These are phyloP conservation scores for Verticillium klebahnii DNA, from an alignment of 2,329 filamentous ascomycete genomes.

Conservation along the genomic window DNA sequence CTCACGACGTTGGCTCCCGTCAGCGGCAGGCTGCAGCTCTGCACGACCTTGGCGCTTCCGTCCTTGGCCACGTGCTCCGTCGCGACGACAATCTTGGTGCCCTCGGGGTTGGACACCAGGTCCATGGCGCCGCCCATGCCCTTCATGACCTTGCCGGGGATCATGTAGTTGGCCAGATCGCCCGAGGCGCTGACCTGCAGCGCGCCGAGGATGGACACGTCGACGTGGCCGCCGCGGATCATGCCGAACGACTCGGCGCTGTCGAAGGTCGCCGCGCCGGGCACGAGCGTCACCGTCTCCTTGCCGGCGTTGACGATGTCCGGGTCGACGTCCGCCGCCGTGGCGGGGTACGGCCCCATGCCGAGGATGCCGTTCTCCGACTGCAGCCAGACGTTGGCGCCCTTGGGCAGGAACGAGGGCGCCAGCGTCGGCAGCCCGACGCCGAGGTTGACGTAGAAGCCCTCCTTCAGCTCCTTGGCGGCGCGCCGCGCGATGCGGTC, in stretches of 20 bases:
- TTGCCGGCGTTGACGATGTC: constrained; percentile 86
- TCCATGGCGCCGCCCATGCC: constrained; percentile 82
- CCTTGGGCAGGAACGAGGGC: constrained; percentile 65
- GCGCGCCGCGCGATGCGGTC: constrained; percentile 73
- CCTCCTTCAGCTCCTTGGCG: constrained; percentile 75
- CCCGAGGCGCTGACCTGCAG: constrained; percentile 76
- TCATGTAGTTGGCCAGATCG: constrained; percentile 86
- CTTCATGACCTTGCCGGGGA: constrained; percentile 82
- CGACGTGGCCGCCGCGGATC: constrained; percentile 80
- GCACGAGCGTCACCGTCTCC: constrained; percentile 76
- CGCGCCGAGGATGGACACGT: constrained; percentile 78
- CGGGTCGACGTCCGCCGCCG: constrained; percentile 65
- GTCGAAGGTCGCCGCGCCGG: constrained; percentile 74
- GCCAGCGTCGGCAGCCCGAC: constrained; percentile 86
- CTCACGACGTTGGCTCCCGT: constrained; percentile 64
- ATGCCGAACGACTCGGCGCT: constrained; percentile 79
- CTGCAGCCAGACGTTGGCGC: constrained; percentile 74
- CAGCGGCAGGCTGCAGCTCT: constrained; percentile 58
- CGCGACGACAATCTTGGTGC: constrained; percentile 68
- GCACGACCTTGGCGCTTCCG: constrained; percentile 61
- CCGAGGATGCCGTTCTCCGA: constrained; percentile 83
- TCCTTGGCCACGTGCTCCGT: constrained; percentile 68
- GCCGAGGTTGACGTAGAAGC: constrained; percentile 76
- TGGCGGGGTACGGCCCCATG: constrained; percentile 71
- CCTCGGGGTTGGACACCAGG: constrained; percentile 64